Conservation (phyloP, 345 rosid genomes). For the Xanthoceras sorbifolium region DNA sequence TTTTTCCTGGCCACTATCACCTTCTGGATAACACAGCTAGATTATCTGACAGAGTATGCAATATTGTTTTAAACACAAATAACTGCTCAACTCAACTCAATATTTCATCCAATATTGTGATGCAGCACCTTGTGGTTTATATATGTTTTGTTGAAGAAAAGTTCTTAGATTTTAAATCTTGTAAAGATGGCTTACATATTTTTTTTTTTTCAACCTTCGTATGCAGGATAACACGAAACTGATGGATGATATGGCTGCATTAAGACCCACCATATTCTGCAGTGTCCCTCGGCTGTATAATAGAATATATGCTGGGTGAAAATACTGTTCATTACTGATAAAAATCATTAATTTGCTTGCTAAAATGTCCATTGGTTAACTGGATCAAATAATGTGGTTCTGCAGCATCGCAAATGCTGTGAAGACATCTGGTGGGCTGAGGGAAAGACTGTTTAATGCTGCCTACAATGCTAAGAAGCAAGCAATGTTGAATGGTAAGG, state of each 20-base stretch:
- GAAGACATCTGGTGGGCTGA: conserved; percentile 75
- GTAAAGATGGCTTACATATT: conserved; percentile 17
- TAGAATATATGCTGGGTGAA: conserved; percentile 88
- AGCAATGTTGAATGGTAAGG: conserved; percentile 80
- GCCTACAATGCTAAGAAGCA: conserved; percentile 97
- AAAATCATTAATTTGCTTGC: conserved; percentile 21
- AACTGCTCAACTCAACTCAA: background rate
- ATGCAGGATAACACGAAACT: conserved; percentile 89
- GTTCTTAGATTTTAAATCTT: conserved; percentile 5
- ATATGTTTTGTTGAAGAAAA: background rate
- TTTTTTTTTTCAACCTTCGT: conserved; percentile 1
- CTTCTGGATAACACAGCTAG: background rate
- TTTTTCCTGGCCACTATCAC: background rate
- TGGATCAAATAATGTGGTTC: conserved; percentile 26
- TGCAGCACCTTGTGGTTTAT: conserved; percentile 13
- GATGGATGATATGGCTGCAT: conserved; percentile 87
- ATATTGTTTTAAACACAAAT: background rate
- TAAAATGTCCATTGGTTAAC: conserved; percentile 14
- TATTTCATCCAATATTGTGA: background rate
- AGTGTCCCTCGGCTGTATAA: conserved; percentile 96
- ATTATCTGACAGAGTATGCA: background rate
- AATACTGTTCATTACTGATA: conserved; percentile 23
- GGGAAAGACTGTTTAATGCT: conserved; percentile 82
- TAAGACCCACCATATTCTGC: conserved; percentile 89
- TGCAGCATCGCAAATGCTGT: conserved; percentile 84